phyloP scores from a whole-genome alignment of 805 yeast genomes.

The Metschnikowia sp. region DNA sequence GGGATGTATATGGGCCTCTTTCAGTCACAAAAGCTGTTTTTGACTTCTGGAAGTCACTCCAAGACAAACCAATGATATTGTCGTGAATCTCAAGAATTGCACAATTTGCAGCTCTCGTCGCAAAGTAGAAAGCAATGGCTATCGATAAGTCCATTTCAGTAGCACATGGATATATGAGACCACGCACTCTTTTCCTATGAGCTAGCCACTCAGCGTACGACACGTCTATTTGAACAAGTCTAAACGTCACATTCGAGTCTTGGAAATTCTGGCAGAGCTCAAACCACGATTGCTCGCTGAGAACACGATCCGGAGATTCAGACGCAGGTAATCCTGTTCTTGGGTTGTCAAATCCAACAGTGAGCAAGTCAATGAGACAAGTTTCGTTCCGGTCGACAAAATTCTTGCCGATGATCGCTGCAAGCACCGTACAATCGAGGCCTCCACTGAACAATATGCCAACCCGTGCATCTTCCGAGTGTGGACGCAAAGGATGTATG shows the following conservation, averaged over 20 bases:
- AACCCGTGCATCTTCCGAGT: conserved; percentile 14
- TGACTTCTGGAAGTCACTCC: conserved; percentile 11
- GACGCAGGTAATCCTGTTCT: conserved; percentile 58
- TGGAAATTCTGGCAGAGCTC: conserved; percentile 47
- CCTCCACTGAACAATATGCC: conserved; percentile 92
- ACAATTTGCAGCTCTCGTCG: conserved; percentile 48
- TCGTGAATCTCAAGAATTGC: conserved; percentile 3
- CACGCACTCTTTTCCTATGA: conserved; percentile 50
- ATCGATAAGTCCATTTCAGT: conserved; percentile 96
- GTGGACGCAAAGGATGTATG: conserved; percentile 52
- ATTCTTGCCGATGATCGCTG: conserved; percentile 42
- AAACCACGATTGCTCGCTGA: conserved; percentile 64
- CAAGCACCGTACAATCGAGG: conserved; percentile 82
- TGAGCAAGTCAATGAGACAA: conserved; percentile 62
- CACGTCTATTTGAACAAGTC: conserved; percentile 69
- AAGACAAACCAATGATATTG: conserved; percentile 7
- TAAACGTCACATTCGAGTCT: conserved; percentile 30
- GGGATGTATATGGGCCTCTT: conserved; percentile 39
- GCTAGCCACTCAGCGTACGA: conserved; percentile 60
- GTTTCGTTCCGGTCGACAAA: conserved; percentile 15
- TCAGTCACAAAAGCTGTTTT: neutral
- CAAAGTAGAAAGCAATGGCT: conserved; percentile 93
- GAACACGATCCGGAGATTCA: conserved; percentile 81
- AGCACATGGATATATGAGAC: conserved; percentile 74
- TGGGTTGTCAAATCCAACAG: conserved; percentile 91